Evolutionary conservation across 805 yeast species (phyloP), one percentile per base, ranked within the genome.

Genomic region (Blastobotrys attinorum): DNA sequence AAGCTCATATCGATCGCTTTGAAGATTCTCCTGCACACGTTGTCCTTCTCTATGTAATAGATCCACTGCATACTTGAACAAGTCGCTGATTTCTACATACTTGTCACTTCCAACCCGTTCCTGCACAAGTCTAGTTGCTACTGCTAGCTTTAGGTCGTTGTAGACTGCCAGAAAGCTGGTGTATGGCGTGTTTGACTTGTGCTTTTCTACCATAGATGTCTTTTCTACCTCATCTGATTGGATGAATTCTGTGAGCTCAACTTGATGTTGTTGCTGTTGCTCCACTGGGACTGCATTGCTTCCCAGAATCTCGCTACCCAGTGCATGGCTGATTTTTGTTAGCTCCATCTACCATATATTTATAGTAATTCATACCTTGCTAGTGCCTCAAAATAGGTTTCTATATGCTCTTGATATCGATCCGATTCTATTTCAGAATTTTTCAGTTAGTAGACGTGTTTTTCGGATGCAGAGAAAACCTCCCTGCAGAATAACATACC

Each of bases 1-100:
- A 15, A 33, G 34, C 13, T 42, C 39, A 8, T 11, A 7, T 11
- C 11, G 7, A 13, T 34, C 45, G 36, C 32, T 38, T n/a, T 49
- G 42, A 31, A 15, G 16, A 27, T 49, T 36, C 31, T 57, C 40
- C 4, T 52, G 55, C 22, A 60, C 47, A 22, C 67, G 55, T 31
- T 49, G 42, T 16, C 57, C 62, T 45, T 63, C 68, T 15, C 66
- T 57, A 29, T 58, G 39, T 16, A 64, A 44, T 43, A 62, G 49
- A 36, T 62, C 65, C 2, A 53, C 50, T 15, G 56, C 46, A 46
- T 55, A 63, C 46, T 51, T 53, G 51, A 60, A 63, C 31, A 61
- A 53, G 33, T 47, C 45, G 41, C 54, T 39, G 11, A 56, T 29
- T 33, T 47, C 54, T 10, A 36, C 46, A 47, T 63, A 63, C 31